phyloP scores from a whole-genome alignment of 345 rosid genomes.

The Lepidium sativum region DNA sequence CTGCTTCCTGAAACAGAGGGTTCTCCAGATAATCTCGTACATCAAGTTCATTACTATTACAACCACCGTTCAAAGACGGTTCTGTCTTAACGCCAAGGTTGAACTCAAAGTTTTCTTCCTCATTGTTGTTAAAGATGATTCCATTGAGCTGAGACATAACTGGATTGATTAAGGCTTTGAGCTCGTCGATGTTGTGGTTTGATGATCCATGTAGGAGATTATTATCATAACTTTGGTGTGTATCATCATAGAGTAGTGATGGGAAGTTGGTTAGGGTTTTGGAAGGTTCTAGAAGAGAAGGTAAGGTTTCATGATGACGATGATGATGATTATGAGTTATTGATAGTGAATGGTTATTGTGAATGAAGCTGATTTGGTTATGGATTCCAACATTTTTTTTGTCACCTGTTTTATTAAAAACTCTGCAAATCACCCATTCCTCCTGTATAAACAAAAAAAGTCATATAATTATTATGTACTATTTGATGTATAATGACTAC shows the following conservation, averaged over 20 bases:
- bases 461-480: no score
- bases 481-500: neutral
- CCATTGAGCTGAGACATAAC: constrained; percentile 30
- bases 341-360: constrained; percentile 14
- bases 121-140: constrained; percentile 16
- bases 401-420: constrained; percentile 65
- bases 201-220: constrained; percentile 28
- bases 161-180: constrained; percentile 39
- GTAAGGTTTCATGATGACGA: constrained; percentile 29
- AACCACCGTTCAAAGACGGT: constrained; percentile 26
- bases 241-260: constrained; percentile 30
- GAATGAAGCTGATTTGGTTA: constrained; percentile 31
- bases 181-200: constrained; percentile 33
- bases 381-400: constrained; percentile 40
- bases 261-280: constrained; percentile 20
- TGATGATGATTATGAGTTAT: constrained; percentile 13
- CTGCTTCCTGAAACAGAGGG: constrained; percentile 44
- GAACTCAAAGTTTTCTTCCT: constrained; percentile 24
- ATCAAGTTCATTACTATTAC: constrained; percentile 33
- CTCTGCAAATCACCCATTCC: constrained; percentile 96
- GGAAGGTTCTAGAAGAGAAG: constrained; percentile 44
- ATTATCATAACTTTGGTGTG: constrained; percentile 24
- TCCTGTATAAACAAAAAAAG: constrained; percentile 35
- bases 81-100: constrained; percentile 44
- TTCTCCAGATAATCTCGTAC: constrained; percentile 34